These are phyloP conservation scores for Cystobasidiopsis lactophilus DNA, from an alignment of 768 basidiomycete genomes.

Conservation along the genomic window DNA sequence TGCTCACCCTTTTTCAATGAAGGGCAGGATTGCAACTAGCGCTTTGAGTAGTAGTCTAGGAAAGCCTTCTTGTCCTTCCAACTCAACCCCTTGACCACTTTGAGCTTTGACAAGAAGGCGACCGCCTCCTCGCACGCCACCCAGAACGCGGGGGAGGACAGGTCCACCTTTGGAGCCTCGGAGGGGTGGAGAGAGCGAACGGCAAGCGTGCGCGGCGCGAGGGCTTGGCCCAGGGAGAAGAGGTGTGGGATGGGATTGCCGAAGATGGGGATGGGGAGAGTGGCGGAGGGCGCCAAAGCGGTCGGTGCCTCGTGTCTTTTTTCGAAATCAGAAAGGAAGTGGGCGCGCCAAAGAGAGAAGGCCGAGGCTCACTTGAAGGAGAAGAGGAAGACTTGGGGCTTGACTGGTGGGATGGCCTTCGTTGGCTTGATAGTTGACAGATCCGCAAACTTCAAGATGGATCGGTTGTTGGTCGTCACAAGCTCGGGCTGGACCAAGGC, in stretches of 20 bases:
- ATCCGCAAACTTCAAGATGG: slow-evolving; percentile 8
- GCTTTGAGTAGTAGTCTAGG: slow-evolving; percentile 5
- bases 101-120: slow-evolving; percentile 6
- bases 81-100: slow-evolving; percentile 6
- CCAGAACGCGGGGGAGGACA: background rate
- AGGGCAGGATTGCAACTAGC: too few relatives aligned
- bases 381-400: slow-evolving; percentile 6
- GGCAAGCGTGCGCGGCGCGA: slow-evolving; percentile 2
- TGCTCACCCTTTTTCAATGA: too few relatives aligned
- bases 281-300: slow-evolving; percentile 7
- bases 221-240: slow-evolving; percentile 4
- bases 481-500: slow-evolving; percentile 1
- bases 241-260: slow-evolving; percentile 7
- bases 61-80: slow-evolving; percentile 13
- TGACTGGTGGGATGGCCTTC: background rate
- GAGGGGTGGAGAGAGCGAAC: slow-evolving; percentile 9
- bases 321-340: background rate
- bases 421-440: background rate
- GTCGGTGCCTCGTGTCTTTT: slow-evolving; percentile 11
- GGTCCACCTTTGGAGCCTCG: slow-evolving; percentile 3
- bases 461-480: slow-evolving; percentile 16
- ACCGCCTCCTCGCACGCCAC: slow-evolving; percentile 5
- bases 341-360: too few relatives aligned
- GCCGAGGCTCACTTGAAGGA: slow-evolving; percentile 13
- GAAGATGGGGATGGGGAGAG: slow-evolving; percentile 9